Evolutionary conservation across 192 early-diverging fungal species (phyloP).

Genomic region (Umbelopsis sp.): DNA sequence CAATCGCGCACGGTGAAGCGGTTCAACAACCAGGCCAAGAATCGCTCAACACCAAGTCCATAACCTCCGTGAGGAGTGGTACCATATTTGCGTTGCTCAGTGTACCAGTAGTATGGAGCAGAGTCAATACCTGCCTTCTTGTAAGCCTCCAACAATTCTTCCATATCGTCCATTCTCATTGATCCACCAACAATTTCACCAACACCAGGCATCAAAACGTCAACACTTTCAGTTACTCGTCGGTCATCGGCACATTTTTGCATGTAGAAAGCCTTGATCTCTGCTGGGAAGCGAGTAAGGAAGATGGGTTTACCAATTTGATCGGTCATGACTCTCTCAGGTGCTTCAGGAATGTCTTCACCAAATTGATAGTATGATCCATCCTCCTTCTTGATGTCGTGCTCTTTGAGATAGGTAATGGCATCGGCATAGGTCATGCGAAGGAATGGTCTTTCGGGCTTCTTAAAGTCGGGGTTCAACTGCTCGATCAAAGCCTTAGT

Average conservation of each 20-base stretch:
- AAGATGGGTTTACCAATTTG: slow-evolving; percentile 94
- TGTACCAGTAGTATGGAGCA: slow-evolving; percentile 97
- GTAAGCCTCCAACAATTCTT: slow-evolving; percentile 42
- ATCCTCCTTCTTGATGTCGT: slow-evolving; percentile 89
- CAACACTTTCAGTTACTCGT: slow-evolving; percentile 92
- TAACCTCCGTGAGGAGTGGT: slow-evolving; percentile 96
- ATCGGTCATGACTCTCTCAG: slow-evolving; percentile 99
- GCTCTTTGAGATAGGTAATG: slow-evolving; percentile 91
- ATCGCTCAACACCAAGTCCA: slow-evolving; percentile 96
- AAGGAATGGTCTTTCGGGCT: slow-evolving; percentile 83
- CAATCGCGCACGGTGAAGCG: slow-evolving; percentile 87
- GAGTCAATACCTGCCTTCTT: slow-evolving; percentile 75
- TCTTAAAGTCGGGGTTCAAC: slow-evolving; percentile 90
- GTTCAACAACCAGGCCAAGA: slow-evolving; percentile 96
- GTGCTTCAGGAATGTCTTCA: slow-evolving; percentile 98
- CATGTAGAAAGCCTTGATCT: slow-evolving; percentile 99
- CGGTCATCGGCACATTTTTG: slow-evolving; percentile 83
- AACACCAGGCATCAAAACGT: slow-evolving; percentile 97
- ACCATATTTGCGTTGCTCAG: slow-evolving; percentile 99
- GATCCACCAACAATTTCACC: slow-evolving; percentile 99
- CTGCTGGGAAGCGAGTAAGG: slow-evolving; percentile 93
- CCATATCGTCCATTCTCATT: slow-evolving; percentile 92
- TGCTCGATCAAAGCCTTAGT: slow-evolving; percentile 78
- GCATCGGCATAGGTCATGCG: slow-evolving; percentile 98
- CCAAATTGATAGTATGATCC: slow-evolving; percentile 93